phyloP scores from a whole-genome alignment of 257 asterid species.

The Capsicum baccatum region DNA sequence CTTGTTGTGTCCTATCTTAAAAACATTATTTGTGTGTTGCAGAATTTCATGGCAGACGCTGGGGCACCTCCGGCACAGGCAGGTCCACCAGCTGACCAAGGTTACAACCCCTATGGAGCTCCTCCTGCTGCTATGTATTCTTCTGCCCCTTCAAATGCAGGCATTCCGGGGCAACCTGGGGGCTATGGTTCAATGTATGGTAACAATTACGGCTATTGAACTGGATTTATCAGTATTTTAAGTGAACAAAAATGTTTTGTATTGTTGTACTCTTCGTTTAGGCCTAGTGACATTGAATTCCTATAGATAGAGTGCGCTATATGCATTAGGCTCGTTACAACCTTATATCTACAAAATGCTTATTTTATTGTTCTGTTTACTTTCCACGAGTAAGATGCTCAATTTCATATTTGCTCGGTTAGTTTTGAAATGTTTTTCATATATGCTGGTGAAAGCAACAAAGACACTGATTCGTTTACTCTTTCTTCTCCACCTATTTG shows the following conservation, averaged over 20 bases:
- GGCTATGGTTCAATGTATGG: slow-evolving; percentile 79
- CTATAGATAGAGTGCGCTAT: slow-evolving; percentile 14
- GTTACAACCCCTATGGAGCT: slow-evolving; percentile 60
- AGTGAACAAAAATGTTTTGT: slow-evolving; percentile 25
- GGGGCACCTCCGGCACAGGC: slow-evolving; percentile 57
- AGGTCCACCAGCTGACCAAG: slow-evolving; percentile 61
- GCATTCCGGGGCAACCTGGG: slow-evolving; percentile 62
- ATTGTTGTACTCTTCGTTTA: slow-evolving; percentile 29
- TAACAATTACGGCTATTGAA: slow-evolving; percentile 74
- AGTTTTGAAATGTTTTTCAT: no score
- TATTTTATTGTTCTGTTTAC: neutral
- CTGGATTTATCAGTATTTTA: slow-evolving; percentile 20
- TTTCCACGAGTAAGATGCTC: neutral
- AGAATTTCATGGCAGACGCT: slow-evolving; percentile 94
- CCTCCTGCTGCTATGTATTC: slow-evolving; percentile 54
- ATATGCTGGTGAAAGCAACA: neutral
- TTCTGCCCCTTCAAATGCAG: slow-evolving; percentile 63
- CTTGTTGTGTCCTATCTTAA: neutral
- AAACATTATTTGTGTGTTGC: slow-evolving; percentile 34
- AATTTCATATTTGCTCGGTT: neutral
- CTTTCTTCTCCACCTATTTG: neutral
- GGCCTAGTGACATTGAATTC: slow-evolving; percentile 26
- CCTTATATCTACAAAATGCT: neutral
- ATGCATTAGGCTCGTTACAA: slow-evolving; percentile 18
- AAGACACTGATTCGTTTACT: neutral